Conservation (phyloP, 1,139 yeast genomes). For the Blastobotrys buckinghamii region DNA sequence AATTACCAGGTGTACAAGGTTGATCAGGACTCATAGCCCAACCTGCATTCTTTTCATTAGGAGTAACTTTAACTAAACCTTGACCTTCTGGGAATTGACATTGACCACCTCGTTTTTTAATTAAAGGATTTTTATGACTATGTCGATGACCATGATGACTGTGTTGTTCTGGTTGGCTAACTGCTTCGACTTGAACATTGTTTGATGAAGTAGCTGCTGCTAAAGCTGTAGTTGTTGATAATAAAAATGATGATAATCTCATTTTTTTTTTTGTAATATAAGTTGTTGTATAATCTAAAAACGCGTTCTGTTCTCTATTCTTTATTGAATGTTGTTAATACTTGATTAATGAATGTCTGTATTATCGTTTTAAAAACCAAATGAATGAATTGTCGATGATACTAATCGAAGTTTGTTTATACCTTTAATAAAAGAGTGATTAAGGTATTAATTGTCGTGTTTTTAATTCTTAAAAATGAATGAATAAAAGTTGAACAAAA, state of each 20-base stretch:
- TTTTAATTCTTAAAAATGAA: not conserved
- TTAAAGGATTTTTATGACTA: not conserved
- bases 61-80: constrained; percentile 65
- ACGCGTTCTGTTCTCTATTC: too few species aligned
- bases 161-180: constrained; percentile 1
- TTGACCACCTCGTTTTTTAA: constrained; percentile 2
- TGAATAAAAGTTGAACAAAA: not conserved
- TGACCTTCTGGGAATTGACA: constrained; percentile 62
- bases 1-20: constrained; percentile 61
- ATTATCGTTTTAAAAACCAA: too few species aligned
- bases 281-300: not conserved
- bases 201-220: constrained; percentile 2
- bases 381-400: too few species aligned
- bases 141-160: constrained; percentile 4
- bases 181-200: not conserved
- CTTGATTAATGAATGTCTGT: too few species aligned
- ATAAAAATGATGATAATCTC: not conserved
- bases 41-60: constrained; percentile 56
- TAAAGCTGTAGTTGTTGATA: not conserved
- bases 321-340: too few species aligned
- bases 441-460: not conserved
- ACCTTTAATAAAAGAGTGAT: not conserved
- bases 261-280: not conserved
- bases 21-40: constrained; percentile 87
- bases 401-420: not conserved